These are phyloP conservation scores for Rutstroemia sydowiana DNA, from an alignment of 2,329 filamentous ascomycete genomes.

Conservation along the genomic window DNA sequence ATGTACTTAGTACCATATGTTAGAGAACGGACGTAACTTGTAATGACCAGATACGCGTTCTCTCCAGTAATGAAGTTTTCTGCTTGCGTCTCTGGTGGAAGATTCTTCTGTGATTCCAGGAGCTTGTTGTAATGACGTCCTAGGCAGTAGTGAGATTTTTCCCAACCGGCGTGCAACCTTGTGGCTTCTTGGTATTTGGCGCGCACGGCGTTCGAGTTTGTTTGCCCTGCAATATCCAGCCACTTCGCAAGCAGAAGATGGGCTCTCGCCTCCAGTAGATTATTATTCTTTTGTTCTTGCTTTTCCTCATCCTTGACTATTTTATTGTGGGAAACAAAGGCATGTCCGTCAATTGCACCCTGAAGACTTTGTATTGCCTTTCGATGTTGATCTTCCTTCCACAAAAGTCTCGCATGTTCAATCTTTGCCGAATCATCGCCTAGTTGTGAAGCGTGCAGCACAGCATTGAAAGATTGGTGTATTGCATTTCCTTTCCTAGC, in stretches of 20 bases:
- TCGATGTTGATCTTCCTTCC: slow-evolving; percentile 86
- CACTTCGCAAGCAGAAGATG: slow-evolving; percentile 90
- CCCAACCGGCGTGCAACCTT: slow-evolving; percentile 67
- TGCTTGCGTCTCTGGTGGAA: slow-evolving; percentile 69
- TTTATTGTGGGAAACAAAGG: slow-evolving; percentile 48
- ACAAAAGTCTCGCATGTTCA: slow-evolving; percentile 86
- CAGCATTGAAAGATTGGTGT: slow-evolving; percentile 87
- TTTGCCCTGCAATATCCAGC: slow-evolving; percentile 93
- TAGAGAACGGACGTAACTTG: slow-evolving; percentile 85
- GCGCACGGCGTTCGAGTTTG: slow-evolving; percentile 71
- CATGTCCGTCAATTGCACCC: slow-evolving; percentile 73
- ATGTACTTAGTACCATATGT: slow-evolving; percentile 90
- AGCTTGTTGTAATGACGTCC: slow-evolving; percentile 97
- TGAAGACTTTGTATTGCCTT: slow-evolving; percentile 92
- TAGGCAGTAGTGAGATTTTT: slow-evolving; percentile 95
- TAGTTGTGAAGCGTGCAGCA: slow-evolving; percentile 78
- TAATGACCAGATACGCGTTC: slow-evolving; percentile 78
- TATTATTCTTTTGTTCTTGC: slow-evolving; percentile 38
- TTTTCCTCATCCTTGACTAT: slow-evolving; percentile 11
- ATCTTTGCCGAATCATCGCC: slow-evolving; percentile 85
- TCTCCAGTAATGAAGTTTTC: slow-evolving; percentile 75
- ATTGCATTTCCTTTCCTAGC: slow-evolving; percentile 79
- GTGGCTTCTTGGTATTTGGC: slow-evolving; percentile 77
- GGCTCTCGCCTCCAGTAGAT: slow-evolving; percentile 64
- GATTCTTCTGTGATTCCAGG: slow-evolving; percentile 75